These are phyloP conservation scores for Chlorella vulgaris DNA, from an alignment of 139 green algal genomes.

Conservation along the genomic window DNA sequence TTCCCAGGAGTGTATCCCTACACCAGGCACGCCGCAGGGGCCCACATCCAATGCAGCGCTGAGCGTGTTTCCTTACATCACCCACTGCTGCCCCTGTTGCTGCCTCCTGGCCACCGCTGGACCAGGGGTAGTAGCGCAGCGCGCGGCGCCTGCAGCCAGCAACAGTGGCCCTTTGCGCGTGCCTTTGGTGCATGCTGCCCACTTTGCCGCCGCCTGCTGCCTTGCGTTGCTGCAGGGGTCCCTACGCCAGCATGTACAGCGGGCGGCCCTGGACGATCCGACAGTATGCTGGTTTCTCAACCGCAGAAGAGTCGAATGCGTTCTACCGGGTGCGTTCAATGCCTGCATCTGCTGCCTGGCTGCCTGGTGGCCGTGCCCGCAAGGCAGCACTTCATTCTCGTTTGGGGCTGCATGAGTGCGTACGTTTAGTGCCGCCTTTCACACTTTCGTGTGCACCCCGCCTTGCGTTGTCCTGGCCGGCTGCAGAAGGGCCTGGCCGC, in stretches of 20 bases:
- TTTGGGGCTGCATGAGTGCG: no score
- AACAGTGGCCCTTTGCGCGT: no score
- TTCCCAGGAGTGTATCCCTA: conserved; percentile 68
- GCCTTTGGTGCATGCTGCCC: neutral
- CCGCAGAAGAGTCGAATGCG: conserved; percentile 76
- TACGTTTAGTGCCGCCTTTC: no score
- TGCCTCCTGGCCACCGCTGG: no score
- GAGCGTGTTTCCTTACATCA: neutral
- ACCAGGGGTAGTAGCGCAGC: no score
- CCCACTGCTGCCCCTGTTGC: no score
- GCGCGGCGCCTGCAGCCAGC: no score
- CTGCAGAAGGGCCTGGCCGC: conserved; percentile 55
- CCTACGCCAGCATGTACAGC: conserved; percentile 75
- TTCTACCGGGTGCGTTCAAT: conserved; percentile 57
- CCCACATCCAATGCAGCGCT: neutral
- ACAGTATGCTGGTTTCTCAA: conserved; percentile 81
- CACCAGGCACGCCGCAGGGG: conserved; percentile 18
- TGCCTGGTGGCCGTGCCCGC: neutral
- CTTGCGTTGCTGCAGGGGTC: conserved; percentile 45
- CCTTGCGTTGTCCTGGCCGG: neutral
- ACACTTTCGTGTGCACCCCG: no score
- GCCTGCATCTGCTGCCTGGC: neutral
- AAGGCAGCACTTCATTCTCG: no score
- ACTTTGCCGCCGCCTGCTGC: no score
- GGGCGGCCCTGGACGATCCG: conserved; percentile 74